Evolutionary conservation across 208 protist species (phyloP).

Genomic region (Trypanosoma congolense): DNA sequence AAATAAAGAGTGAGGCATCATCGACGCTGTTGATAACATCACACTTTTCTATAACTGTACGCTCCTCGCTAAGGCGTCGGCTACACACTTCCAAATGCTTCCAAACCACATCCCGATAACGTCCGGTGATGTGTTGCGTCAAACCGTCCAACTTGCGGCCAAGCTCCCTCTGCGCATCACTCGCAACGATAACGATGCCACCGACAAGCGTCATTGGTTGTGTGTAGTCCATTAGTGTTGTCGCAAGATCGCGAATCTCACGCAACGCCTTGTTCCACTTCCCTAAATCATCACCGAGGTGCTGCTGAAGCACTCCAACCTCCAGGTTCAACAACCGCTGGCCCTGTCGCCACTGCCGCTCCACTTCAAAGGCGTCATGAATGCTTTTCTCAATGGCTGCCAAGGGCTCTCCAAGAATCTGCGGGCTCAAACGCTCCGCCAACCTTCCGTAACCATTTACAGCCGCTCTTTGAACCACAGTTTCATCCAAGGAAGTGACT

Average conservation of each 20-base stretch:
- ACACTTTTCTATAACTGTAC: conserved; percentile 67
- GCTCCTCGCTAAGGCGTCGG: conserved; percentile 43
- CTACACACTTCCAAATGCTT: conserved; percentile 54
- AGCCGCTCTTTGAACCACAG: conserved; percentile 2
- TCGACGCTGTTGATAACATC: conserved; percentile 87
- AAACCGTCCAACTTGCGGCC: conserved; percentile 78
- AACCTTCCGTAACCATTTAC: conserved; percentile 38
- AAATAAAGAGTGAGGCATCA: conserved; percentile 68
- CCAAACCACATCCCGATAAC: conserved; percentile 82
- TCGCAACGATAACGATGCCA: conserved; percentile 77
- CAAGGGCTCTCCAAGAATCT: conserved; percentile 56
- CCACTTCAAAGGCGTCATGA: conserved; percentile 61
- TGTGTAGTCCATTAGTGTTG: conserved; percentile 80
- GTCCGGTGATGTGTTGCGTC: conserved; percentile 65
- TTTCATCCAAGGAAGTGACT: conserved; percentile 1
- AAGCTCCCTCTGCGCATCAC: conserved; percentile 82
- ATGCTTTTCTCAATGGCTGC: conserved; percentile 76
- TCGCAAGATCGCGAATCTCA: conserved; percentile 61
- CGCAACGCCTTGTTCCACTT: conserved; percentile 64
- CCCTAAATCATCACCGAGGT: conserved; percentile 66
- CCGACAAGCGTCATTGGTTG: conserved; percentile 81
- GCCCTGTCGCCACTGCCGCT: conserved; percentile 76
- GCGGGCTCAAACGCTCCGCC: conserved; percentile 40
- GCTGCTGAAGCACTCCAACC: conserved; percentile 73
- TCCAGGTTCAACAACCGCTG: conserved; percentile 85